Percentiles rank a stretch among this genome's conserved stretches.
Conservation (phyloP, 768 basidiomycete species). For the Pholiota conissans region DNA sequence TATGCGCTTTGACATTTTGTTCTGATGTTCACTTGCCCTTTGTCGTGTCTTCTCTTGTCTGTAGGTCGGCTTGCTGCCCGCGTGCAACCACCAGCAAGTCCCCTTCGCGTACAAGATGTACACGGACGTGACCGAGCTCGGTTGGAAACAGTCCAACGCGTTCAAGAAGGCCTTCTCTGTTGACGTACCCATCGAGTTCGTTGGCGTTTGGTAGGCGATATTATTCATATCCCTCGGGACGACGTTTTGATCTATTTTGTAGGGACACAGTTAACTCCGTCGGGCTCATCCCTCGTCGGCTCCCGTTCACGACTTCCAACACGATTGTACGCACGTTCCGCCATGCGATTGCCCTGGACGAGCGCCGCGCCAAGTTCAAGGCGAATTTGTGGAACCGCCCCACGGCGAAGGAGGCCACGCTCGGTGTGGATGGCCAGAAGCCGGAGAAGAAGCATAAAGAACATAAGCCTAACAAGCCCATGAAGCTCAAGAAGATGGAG, state of each 20-base stretch:
- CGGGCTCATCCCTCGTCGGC: conserved; percentile 18
- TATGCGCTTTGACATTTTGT: neutral
- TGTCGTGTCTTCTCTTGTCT: neutral
- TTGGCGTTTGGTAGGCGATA: conserved; percentile 37
- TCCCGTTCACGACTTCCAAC: conserved; percentile 22
- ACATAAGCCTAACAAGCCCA: conserved; percentile 2
- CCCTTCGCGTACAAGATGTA: conserved; percentile 36
- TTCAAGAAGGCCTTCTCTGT: conserved; percentile 32
- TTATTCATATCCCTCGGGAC: neutral
- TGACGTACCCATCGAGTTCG: conserved; percentile 31
- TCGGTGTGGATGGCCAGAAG: conserved; percentile 17
- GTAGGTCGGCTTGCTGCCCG: conserved; percentile 28
- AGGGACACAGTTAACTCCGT: conserved; percentile 26
- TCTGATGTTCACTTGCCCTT: neutral
- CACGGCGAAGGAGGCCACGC: conserved; percentile 20
- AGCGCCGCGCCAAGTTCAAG: conserved; percentile 45
- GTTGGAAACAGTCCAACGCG: conserved; percentile 28
- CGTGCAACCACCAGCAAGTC: conserved; percentile 30
- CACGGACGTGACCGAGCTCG: conserved; percentile 24
- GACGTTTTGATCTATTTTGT: conserved; percentile 24
- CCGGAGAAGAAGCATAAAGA: conserved; percentile 7
- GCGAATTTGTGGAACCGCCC: conserved; percentile 43
- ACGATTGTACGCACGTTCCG: conserved; percentile 19
- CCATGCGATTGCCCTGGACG: conserved; percentile 22
- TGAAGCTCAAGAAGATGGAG: neutral